Evolutionary conservation across 2,329 filamentous ascomycete species (phyloP).

Genomic region (Amesomyces nigricolor): DNA sequence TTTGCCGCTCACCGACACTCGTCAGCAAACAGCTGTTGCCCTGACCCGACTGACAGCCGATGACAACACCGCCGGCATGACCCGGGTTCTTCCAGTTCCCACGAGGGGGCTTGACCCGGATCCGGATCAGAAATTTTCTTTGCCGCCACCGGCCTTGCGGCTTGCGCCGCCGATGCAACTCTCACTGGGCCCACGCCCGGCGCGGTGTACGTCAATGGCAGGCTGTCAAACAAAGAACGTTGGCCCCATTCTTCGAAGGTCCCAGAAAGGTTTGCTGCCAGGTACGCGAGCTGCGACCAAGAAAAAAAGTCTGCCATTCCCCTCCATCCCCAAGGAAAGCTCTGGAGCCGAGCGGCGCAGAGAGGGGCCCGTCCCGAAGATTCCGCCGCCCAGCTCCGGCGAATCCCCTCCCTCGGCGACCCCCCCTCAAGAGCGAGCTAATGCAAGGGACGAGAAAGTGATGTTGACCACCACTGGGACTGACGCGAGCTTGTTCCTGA

Average conservation of each 20-base stretch:
- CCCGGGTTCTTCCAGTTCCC: too few relatives aligned
- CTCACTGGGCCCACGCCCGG: too few relatives aligned
- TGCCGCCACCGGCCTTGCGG: too few relatives aligned
- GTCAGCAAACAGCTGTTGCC: too few relatives aligned
- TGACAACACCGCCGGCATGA: too few relatives aligned
- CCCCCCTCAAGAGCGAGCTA: slow-evolving; percentile 12
- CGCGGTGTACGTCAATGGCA: too few relatives aligned
- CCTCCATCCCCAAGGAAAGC: too few relatives aligned
- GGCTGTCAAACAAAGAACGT: background rate
- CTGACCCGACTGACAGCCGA: too few relatives aligned
- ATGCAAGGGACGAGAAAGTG: slow-evolving; percentile 20
- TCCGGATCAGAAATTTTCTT: too few relatives aligned
- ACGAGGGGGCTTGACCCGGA: too few relatives aligned
- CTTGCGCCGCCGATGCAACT: too few relatives aligned
- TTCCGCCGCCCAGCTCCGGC: background rate
- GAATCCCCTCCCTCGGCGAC: slow-evolving; percentile 13
- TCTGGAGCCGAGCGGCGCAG: slow-evolving; percentile 1
- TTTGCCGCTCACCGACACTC: too few relatives aligned
- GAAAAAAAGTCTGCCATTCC: background rate
- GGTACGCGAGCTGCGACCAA: background rate
- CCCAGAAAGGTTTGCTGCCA: background rate
- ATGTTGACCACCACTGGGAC: slow-evolving; percentile 7
- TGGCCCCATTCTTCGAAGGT: background rate
- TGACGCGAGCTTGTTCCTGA: background rate
- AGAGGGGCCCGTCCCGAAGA: slow-evolving; percentile 8